phyloP scores from a whole-genome alignment of 192 early-diverging fungal species.

The Coemansia reversa region DNA sequence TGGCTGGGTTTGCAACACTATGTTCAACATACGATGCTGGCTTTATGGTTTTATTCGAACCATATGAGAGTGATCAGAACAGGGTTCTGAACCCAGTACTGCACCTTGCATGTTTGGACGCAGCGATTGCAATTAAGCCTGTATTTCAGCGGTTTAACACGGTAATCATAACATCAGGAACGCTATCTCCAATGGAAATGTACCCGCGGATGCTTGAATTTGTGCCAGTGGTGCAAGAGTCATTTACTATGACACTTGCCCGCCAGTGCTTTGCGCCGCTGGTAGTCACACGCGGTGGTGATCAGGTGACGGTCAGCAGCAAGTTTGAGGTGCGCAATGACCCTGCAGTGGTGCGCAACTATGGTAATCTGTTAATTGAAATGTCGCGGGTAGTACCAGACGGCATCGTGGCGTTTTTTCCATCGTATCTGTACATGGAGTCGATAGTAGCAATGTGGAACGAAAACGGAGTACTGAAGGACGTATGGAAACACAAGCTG shows the following conservation, averaged over 20 bases:
- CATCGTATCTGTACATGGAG: constrained; percentile 99
- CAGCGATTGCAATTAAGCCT: constrained; percentile 93
- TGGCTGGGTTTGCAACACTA: constrained; percentile 93
- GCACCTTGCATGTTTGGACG: constrained; percentile 93
- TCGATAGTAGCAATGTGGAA: constrained; percentile 98
- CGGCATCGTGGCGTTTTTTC: constrained; percentile 98
- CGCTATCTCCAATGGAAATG: constrained; percentile 97
- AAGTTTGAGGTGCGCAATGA: constrained; percentile 99
- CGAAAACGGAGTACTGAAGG: constrained; percentile 92
- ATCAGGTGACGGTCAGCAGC: constrained; percentile 96
- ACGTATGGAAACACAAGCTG: constrained; percentile 94
- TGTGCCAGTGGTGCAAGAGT: constrained; percentile 80
- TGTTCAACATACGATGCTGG: constrained; percentile 96
- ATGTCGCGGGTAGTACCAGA: constrained; percentile 93
- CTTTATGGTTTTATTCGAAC: constrained; percentile 94
- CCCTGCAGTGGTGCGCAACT: constrained; percentile 97
- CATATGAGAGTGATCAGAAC: constrained; percentile 90
- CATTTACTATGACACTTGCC: constrained; percentile 95
- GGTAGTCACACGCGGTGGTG: constrained; percentile 94
- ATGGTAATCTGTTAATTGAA: constrained; percentile 95
- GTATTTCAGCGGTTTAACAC: constrained; percentile 94
- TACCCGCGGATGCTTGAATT: constrained; percentile 96
- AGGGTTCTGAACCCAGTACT: constrained; percentile 94
- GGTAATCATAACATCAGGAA: constrained; percentile 98
- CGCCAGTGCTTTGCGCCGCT: constrained; percentile 95